Base-by-base conservation (phyloP, 352 stramenopile species). In the Globisporangium splendens region DNA sequence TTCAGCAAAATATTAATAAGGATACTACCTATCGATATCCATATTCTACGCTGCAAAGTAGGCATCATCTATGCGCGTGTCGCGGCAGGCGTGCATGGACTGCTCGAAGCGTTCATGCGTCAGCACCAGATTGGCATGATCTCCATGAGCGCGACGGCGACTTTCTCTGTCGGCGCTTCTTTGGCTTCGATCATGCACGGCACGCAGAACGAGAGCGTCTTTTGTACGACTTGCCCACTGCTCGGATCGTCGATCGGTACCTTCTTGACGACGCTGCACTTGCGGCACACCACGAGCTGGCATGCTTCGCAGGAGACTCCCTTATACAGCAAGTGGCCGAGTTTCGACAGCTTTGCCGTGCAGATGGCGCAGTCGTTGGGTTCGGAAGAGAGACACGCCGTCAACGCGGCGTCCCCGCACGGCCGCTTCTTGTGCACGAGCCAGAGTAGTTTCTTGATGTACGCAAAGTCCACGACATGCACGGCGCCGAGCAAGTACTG, bases 251-350 rank as follows among this genome's bases (percentile, higher is more conserved):
- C 56, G 15, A 62, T n/a, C 3, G 38, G 22, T 15, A 62, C 15
- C 35, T 50, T 62, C 56, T 62, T 62, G 31, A 50, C 47, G 20
- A 62, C 56, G 17, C 56, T 54, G 47, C 56, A 62, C 56, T 62
- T 62, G 47, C 42, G 22, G 39, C 56, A 62, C 13, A 62, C 31
- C 8, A 41, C 56, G 5, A 42, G 18, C 3, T 20, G 47, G 20
- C 56, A 62, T 18, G 56, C 56, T 5, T 24, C 22, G 35, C 56
- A 62, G 13, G n/a, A 21, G n/a, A 39, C 35, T 2, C 46, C 20
- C 17, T 14, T 31, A 6, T 22, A 38, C 3, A 54, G 12, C 3
- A 62, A 18, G 8, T 28, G 39, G 1, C 33, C 47, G 38, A 62
- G 22, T 18, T 24, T 44, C 38, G 38, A 49, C 14, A 55, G 24